Evolutionary conservation across 164 flowering plant genomes (phyloP).

Genomic region (Chimonanthus praecox): DNA sequence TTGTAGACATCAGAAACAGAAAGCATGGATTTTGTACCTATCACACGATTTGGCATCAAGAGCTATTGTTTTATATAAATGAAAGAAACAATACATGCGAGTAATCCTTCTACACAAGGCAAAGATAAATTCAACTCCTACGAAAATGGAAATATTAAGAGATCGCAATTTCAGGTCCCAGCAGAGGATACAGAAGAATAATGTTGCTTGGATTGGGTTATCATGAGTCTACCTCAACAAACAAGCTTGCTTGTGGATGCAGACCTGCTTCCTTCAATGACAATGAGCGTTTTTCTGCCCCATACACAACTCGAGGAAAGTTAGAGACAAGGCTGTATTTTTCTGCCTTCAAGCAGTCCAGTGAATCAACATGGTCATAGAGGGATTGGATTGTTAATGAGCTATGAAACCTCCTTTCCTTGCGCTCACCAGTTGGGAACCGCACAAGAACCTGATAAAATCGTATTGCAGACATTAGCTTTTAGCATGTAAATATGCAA

Average conservation of each 20-base stretch:
- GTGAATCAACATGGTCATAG: slow-evolving; percentile 88
- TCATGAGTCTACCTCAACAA: slow-evolving; percentile 60
- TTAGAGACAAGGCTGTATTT: slow-evolving; percentile 76
- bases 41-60: not conserved
- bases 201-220: not conserved
- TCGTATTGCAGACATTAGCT: not conserved
- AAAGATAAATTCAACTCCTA: slow-evolving; percentile 4
- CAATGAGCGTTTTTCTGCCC: slow-evolving; percentile 56
- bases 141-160: not conserved
- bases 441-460: slow-evolving; percentile 68
- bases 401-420: slow-evolving; percentile 77
- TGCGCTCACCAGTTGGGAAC: slow-evolving; percentile 88
- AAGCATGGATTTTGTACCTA: slow-evolving; percentile 1
- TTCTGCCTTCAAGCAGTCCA: slow-evolving; percentile 70
- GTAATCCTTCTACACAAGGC: not conserved
- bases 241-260: slow-evolving; percentile 96
- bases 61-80: not conserved
- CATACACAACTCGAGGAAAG: slow-evolving; percentile 79
- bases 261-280: slow-evolving; percentile 84
- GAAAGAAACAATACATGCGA: not conserved
- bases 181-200: not conserved
- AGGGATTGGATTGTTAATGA: slow-evolving; percentile 60
- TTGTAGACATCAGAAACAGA: slow-evolving; percentile 1
- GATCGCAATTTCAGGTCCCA: slow-evolving; percentile 10
- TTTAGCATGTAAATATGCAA: no score